Conservation (phyloP, 257 asterid species). For the Linderniella brevidens region DNA sequence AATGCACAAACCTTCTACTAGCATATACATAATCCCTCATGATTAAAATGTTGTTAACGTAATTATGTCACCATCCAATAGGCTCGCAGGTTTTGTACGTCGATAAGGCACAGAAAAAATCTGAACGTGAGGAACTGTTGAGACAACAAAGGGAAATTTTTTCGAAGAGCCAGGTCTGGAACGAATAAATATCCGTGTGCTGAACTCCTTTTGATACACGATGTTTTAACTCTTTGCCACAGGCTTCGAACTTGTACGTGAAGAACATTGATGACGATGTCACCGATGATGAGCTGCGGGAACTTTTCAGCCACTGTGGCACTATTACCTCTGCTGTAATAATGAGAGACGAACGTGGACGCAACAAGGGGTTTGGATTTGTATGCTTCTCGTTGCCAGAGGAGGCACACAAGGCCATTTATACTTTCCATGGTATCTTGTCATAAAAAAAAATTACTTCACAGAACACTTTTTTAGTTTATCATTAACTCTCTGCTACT, state of each 20-base stretch:
- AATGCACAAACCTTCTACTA: conserved; percentile 4
- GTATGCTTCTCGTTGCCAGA: conserved; percentile 72
- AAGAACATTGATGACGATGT: conserved; percentile 63
- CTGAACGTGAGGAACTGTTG: conserved; percentile 54
- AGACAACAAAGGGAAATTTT: conserved; percentile 51
- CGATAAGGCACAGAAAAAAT: conserved; percentile 71
- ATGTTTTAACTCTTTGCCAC: conserved; percentile 10
- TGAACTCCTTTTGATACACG: background rate
- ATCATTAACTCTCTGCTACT: background rate
- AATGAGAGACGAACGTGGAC: conserved; percentile 72
- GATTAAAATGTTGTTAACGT: conserved; percentile 4
- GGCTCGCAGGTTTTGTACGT: conserved; percentile 70
- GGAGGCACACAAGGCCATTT: conserved; percentile 60
- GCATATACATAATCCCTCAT: background rate
- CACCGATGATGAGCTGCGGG: conserved; percentile 51
- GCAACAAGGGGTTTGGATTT: conserved; percentile 80
- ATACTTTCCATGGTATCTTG: conserved; percentile 32
- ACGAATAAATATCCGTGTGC: background rate
- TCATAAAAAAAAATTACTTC: background rate
- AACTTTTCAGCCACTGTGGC: conserved; percentile 57
- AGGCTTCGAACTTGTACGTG: conserved; percentile 77
- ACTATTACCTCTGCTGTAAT: conserved; percentile 57
- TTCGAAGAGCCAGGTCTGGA: conserved; percentile 46
- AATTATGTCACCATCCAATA: conserved; percentile 11
- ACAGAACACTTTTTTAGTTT: background rate